A percentile compares a stretch with the other conserved stretches of the same genome.
These are phyloP conservation scores for Fusarium continuum DNA, from an alignment of 2,329 filamentous ascomycete species.

Conservation along the genomic window DNA sequence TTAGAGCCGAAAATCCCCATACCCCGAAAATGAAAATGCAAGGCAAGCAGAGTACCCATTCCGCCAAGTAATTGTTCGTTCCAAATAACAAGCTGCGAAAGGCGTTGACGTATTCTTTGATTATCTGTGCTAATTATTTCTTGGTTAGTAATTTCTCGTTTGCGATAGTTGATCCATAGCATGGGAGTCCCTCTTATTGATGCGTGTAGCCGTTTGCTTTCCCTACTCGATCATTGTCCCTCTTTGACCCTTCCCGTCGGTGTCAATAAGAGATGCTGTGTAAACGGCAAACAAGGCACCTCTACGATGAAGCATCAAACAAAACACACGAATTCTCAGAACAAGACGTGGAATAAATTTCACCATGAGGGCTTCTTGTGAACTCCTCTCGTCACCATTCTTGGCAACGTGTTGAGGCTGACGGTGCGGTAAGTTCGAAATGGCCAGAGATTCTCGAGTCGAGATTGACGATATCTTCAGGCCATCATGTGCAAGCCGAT, in stretches of 20 bases:
- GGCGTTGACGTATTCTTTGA: neutral
- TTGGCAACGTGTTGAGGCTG: neutral
- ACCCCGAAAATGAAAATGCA: too few species aligned
- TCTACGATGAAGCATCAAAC: neutral
- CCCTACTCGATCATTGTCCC: neutral
- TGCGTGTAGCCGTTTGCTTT: neutral
- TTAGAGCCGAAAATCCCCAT: too few species aligned
- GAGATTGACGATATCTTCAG: neutral
- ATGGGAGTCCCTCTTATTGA: neutral
- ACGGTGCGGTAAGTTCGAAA: neutral
- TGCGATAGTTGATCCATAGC: neutral
- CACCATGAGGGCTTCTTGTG: neutral
- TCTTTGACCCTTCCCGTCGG: constrained; percentile 8
- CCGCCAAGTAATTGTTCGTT: too few species aligned
- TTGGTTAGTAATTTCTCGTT: neutral
- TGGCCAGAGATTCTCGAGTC: neutral
- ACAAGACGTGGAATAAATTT: neutral
- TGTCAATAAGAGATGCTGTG: constrained; percentile 10
- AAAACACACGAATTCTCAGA: neutral
- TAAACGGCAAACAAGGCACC: constrained; percentile 6
- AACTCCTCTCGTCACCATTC: neutral
- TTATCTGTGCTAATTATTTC: neutral
- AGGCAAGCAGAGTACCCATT: too few species aligned
- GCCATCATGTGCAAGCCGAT: constrained; percentile 37
- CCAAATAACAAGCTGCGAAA: neutral